phyloP scores from a whole-genome alignment of 73 alveolate genomes.

The Paramecium sexaurelia region DNA sequence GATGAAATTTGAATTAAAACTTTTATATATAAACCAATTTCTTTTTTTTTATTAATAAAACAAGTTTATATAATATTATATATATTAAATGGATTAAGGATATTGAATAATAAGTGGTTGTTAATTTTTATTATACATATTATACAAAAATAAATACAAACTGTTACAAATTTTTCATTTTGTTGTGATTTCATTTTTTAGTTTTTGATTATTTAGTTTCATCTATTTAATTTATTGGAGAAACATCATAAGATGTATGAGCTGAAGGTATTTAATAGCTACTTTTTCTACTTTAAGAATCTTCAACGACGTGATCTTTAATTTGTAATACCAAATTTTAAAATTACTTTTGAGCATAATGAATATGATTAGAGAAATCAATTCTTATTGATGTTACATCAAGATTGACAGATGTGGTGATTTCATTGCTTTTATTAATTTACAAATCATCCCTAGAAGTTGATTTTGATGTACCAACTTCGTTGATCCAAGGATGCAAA shows the following conservation, averaged over 20 bases:
- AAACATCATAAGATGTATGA: conserved; percentile 13
- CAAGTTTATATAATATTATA: too few relatives aligned
- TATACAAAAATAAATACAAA: not conserved
- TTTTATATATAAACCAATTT: too few relatives aligned
- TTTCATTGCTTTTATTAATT: not conserved
- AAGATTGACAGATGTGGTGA: not conserved
- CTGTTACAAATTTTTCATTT: not conserved
- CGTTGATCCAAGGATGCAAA: conserved; percentile 26
- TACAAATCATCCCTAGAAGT: not conserved
- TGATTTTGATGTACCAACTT: not conserved
- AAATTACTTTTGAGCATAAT: not conserved
- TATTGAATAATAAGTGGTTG: too few relatives aligned
- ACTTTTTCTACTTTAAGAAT: not conserved
- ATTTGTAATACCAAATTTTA: not conserved
- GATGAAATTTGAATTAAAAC: not conserved
- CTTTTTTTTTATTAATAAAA: too few relatives aligned
- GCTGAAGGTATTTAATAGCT: conserved; percentile 29
- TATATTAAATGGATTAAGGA: not conserved
- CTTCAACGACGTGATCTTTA: not conserved
- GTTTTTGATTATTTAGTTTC: not conserved
- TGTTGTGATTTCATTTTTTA: not conserved
- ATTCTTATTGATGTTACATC: not conserved
- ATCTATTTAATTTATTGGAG: not conserved
- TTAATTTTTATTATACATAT: too few relatives aligned
- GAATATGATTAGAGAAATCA: not conserved